Evolutionary conservation across 2,329 filamentous ascomycete species (phyloP).

Genomic region (Daldinia eschscholtzii): DNA sequence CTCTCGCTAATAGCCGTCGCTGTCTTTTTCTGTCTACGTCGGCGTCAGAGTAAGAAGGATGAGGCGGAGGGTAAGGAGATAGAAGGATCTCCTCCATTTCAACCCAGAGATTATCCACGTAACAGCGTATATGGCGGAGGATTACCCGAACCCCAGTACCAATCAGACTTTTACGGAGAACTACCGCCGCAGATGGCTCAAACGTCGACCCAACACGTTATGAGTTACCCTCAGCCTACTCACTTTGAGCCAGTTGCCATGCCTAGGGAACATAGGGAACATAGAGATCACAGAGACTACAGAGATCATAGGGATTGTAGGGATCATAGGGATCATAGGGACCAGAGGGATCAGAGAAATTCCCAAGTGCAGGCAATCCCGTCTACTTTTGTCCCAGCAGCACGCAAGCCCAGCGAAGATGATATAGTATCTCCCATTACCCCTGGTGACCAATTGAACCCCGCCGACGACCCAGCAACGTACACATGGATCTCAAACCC

Average conservation of each 20-base stretch:
- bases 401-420: constrained; percentile 35
- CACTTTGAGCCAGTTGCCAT: constrained; percentile 26
- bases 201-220: constrained; percentile 22
- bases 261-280: constrained; percentile 2
- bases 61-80: constrained; percentile 29
- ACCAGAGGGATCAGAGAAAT: background rate
- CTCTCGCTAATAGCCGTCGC: constrained; percentile 46
- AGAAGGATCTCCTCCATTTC: constrained; percentile 34
- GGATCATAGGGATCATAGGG: background rate
- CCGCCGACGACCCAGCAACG: constrained; percentile 34
- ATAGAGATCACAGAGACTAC: background rate
- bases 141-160: constrained; percentile 48
- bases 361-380: constrained; percentile 19
- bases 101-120: constrained; percentile 34
- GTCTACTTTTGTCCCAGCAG: constrained; percentile 25
- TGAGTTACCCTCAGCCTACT: constrained; percentile 34
- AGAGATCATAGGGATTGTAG: background rate
- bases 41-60: constrained; percentile 41
- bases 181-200: constrained; percentile 49
- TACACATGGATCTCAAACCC: constrained; percentile 44
- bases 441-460: constrained; percentile 32
- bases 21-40: constrained; percentile 45
- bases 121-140: constrained; percentile 45
- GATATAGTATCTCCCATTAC: constrained; percentile 43
- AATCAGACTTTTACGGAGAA: constrained; percentile 50